Conservation (phyloP, 1,284 basidiomycete genomes). For the Mrakiaceae sp. region DNA sequence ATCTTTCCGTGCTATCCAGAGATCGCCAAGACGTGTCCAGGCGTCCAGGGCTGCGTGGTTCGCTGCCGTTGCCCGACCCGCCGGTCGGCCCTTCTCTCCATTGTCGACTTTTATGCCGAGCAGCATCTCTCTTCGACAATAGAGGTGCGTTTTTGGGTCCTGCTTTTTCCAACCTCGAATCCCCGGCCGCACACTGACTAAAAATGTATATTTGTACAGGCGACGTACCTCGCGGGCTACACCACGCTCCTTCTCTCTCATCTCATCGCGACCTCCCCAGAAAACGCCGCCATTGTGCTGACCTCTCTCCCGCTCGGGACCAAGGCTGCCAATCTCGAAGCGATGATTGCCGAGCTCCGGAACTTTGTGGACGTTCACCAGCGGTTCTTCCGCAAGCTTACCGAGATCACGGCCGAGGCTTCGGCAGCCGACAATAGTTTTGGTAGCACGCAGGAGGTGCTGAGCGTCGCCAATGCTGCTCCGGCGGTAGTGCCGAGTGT, state of each 20-base stretch:
- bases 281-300: constrained; percentile 10
- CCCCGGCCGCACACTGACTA: neutral
- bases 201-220: neutral
- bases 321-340: neutral
- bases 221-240: constrained; percentile 14
- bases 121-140: neutral
- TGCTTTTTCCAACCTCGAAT: too few relatives aligned
- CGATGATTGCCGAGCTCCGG: neutral
- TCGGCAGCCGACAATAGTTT: too few relatives aligned
- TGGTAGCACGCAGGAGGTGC: too few relatives aligned
- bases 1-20: neutral
- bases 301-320: neutral
- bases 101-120: constrained; percentile 7
- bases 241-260: constrained; percentile 12
- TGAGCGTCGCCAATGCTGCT: too few relatives aligned
- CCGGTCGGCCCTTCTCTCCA: neutral
- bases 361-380: constrained; percentile 13
- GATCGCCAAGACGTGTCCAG: neutral
- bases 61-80: constrained; percentile 1
- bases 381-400: constrained; percentile 14
- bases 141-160: neutral
- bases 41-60: neutral
- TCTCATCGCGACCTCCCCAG: constrained; percentile 1
- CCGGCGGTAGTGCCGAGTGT: too few relatives aligned
- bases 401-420: neutral